These are phyloP conservation scores for Stachybotrys echinatus DNA, from an alignment of 2,329 filamentous ascomycete species.

Conservation along the genomic window DNA sequence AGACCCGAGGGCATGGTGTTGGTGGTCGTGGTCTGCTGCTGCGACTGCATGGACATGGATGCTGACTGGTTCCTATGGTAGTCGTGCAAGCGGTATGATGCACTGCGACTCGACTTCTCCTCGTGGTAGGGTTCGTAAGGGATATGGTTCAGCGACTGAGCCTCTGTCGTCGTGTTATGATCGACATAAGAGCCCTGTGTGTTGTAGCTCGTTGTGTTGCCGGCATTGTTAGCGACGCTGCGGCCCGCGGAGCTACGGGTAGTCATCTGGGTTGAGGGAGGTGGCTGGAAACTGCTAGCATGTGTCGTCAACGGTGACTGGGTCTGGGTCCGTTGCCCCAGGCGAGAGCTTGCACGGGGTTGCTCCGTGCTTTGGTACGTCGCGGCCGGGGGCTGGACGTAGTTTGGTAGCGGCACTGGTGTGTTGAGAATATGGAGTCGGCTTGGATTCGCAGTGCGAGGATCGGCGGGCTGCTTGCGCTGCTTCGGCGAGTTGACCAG, in stretches of 20 bases:
- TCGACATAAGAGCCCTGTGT: background rate
- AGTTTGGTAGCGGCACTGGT: background rate
- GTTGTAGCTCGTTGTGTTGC: background rate
- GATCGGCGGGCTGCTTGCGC: background rate
- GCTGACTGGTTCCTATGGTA: background rate
- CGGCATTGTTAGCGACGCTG: background rate
- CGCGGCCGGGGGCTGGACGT: background rate
- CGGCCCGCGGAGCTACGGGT: background rate
- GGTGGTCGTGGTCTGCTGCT: background rate
- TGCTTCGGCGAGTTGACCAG: background rate
- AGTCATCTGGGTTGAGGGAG: background rate
- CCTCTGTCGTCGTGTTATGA: background rate
- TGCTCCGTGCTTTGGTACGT: background rate
- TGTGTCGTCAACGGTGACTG: background rate
- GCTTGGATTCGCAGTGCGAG: background rate
- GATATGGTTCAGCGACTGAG: background rate
- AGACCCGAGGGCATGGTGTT: background rate
- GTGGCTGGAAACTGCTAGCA: background rate
- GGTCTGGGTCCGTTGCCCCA: background rate
- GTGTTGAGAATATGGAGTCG: background rate
- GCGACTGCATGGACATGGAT: background rate
- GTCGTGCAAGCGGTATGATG: background rate
- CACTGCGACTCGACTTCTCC: background rate
- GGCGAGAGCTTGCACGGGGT: background rate
- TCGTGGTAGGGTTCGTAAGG: conserved; percentile 1